phyloP scores from a whole-genome alignment of 306 rosid genomes.

The Macrotyloma uniflorum region DNA sequence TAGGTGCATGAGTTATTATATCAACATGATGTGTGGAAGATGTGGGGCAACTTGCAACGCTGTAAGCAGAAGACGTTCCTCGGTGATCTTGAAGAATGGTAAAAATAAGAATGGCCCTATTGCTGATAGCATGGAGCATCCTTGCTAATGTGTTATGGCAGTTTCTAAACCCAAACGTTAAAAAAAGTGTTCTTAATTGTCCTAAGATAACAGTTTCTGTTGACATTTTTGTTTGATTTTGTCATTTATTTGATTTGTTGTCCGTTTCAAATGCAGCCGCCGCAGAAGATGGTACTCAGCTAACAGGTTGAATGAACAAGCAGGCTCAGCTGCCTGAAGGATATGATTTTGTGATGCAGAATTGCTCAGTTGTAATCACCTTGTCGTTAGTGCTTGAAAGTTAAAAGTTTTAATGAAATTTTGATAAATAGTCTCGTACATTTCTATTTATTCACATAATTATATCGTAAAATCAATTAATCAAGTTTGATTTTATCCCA shows the following conservation, averaged over 20 bases:
- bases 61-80: not conserved
- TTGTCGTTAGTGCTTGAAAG: slow-evolving; percentile 7
- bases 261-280: slow-evolving; percentile 52
- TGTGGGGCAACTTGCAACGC: not conserved
- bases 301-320: slow-evolving; percentile 50
- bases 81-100: not conserved
- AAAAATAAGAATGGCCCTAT: slow-evolving; percentile 5
- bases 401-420: slow-evolving; percentile 34
- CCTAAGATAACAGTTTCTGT: not conserved
- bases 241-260: slow-evolving; percentile 12
- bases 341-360: slow-evolving; percentile 36
- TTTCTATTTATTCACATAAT: slow-evolving; percentile 30
- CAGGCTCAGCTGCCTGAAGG: slow-evolving; percentile 45
- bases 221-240: slow-evolving; percentile 28
- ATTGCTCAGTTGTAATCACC: slow-evolving; percentile 29
- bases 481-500: slow-evolving; percentile 33
- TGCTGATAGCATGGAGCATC: not conserved
- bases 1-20: not conserved
- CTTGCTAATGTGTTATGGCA: slow-evolving; percentile 12
- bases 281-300: slow-evolving; percentile 56
- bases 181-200: not conserved
- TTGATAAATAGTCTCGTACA: slow-evolving; percentile 28
- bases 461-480: slow-evolving; percentile 26
- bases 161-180: not conserved
- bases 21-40: not conserved